These are phyloP conservation scores for Clonostachys chloroleuca DNA, from an alignment of 2,329 filamentous ascomycete genomes.

Conservation along the genomic window DNA sequence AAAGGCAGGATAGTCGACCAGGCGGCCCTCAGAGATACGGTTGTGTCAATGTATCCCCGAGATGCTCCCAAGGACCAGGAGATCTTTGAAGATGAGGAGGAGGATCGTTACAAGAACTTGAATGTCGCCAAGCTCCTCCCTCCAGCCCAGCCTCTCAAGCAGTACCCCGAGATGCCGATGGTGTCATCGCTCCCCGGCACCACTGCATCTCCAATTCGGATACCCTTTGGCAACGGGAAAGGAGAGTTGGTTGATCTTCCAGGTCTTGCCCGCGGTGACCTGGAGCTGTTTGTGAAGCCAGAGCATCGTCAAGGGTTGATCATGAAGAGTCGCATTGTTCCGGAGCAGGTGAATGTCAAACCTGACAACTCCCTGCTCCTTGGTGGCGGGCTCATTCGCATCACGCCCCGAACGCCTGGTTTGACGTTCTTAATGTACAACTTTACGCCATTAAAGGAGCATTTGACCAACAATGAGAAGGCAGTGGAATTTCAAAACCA, in stretches of 20 bases:
- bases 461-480: conserved; percentile 77
- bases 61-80: conserved; percentile 13
- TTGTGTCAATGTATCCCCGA: background rate
- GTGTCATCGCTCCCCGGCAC: conserved; percentile 87
- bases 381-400: conserved; percentile 74
- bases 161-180: conserved; percentile 80
- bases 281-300: conserved; percentile 67
- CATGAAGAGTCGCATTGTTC: conserved; percentile 72
- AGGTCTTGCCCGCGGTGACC: conserved; percentile 69
- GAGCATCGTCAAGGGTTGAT: conserved; percentile 64
- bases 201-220: conserved; percentile 88
- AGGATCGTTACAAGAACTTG: conserved; percentile 9
- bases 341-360: conserved; percentile 69
- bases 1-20: conserved; percentile 53
- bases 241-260: conserved; percentile 94
- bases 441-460: conserved; percentile 74
- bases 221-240: conserved; percentile 80
- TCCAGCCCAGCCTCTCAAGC: conserved; percentile 65
- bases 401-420: conserved; percentile 65
- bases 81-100: conserved; percentile 12
- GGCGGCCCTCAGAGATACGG: background rate
- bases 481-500: conserved; percentile 69
- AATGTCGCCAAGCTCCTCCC: conserved; percentile 63
- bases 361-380: conserved; percentile 77
- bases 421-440: conserved; percentile 74